Base-by-base conservation (phyloP, 2,329 filamentous ascomycete genomes). In the Hypoxylon rubiginosum region DNA sequence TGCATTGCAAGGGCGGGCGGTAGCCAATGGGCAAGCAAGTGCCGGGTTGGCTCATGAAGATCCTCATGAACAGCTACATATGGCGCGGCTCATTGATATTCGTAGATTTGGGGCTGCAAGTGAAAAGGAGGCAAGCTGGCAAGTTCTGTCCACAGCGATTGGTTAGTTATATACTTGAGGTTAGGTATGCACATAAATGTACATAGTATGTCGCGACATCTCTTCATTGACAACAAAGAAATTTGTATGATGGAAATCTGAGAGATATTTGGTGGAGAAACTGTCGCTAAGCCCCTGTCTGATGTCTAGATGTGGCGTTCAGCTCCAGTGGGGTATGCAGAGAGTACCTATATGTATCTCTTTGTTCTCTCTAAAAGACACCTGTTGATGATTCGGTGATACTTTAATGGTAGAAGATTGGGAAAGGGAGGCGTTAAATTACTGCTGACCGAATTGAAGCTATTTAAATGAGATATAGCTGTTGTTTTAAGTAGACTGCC, bases 1-100 rank as follows among this genome's bases (percentile, higher is more conserved):
- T 61, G 58, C 56, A 67, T 69, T 65, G 52, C 64, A 65, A 61
- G 50, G 24, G 36, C 21, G 43, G 32, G 17, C n/a, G 21, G 36
- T 4, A 28, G 50, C 58, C 67, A 67, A 65, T 69, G 28, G 61
- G 41, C 49, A n/a, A n/a, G 41, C 4, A 48, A 57, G 41, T 64
- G 54, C 54, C 54, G 53, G 43, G 58, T 57, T 36, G 52, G 53
- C 46, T 65, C 53, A 63, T 67, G 64, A 67, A 60, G 67, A 69
- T 69, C 67, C 52, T 63, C 48, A 63, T 69, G 61, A 64, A 13
- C 39, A 57, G 41, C 48, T 49, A 26, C 34, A 46, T 55, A 58
- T 58, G 39, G 53, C 51, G 52, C 58, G 53, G 36, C 53, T 50
- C 21, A n/a, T 58, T 39, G 52, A 61, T 34, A n/a, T 15, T 59